Percentiles rank a stretch among this genome's conserved stretches.
These are phyloP conservation scores for Phytophthora fragariaefolia DNA, from an alignment of 352 stramenopile genomes.

Conservation along the genomic window DNA sequence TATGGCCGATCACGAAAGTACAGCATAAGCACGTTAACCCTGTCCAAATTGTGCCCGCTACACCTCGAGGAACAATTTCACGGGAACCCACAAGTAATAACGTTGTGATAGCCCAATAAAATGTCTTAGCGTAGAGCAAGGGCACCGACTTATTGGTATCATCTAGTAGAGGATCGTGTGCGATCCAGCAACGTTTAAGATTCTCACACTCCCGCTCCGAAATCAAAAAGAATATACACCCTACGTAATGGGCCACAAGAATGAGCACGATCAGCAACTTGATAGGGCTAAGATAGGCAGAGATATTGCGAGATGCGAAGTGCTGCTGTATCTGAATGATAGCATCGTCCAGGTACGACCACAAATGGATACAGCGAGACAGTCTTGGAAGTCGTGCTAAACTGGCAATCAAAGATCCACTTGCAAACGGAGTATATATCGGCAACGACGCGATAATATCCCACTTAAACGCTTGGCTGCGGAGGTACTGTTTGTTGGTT, in stretches of 20 bases:
- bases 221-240: constrained; percentile 73
- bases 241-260: constrained; percentile 60
- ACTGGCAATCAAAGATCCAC: constrained; percentile 43
- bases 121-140: constrained; percentile 64
- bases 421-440: constrained; percentile 60
- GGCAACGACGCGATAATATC: constrained; percentile 50
- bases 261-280: constrained; percentile 66
- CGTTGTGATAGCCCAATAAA: constrained; percentile 77
- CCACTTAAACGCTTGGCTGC: constrained; percentile 36
- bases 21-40: constrained; percentile 62
- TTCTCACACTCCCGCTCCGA: constrained; percentile 56
- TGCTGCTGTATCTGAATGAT: constrained; percentile 43
- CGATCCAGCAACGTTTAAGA: constrained; percentile 57
- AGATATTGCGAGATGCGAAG: constrained; percentile 47
- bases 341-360: constrained; percentile 47
- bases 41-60: constrained; percentile 60
- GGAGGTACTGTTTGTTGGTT: constrained; percentile 45
- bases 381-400: constrained; percentile 56
- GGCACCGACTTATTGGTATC: constrained; percentile 51
- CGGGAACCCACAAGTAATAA: constrained; percentile 63
- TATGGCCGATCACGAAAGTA: constrained; percentile 73
- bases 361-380: constrained; percentile 41
- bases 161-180: constrained; percentile 65
- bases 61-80: constrained; percentile 63
- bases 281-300: constrained; percentile 57